These are phyloP conservation scores for Zygotorulaspora danielsina DNA, from an alignment of 805 yeast species.

Conservation along the genomic window DNA sequence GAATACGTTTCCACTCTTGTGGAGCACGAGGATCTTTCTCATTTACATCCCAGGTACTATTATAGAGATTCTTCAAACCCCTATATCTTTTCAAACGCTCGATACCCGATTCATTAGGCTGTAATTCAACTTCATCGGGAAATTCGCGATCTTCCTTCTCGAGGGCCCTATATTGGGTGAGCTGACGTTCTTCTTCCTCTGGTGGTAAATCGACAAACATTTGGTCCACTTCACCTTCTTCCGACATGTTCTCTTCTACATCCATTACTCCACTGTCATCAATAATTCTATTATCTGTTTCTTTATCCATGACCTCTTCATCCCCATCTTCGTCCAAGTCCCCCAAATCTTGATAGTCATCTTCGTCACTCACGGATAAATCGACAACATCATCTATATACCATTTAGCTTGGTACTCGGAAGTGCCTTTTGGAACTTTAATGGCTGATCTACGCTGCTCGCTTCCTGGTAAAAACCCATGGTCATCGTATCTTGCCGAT, in stretches of 20 bases:
- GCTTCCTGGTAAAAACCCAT: slow-evolving; percentile 38
- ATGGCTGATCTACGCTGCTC: slow-evolving; percentile 31
- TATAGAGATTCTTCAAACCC: slow-evolving; percentile 78
- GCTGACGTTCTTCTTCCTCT: slow-evolving; percentile 80
- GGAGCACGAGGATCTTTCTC: slow-evolving; percentile 78
- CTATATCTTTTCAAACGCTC: slow-evolving; percentile 75
- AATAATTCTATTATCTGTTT: slow-evolving; percentile 25
- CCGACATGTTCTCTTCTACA: slow-evolving; percentile 38
- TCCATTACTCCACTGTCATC: slow-evolving; percentile 34
- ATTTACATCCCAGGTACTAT: slow-evolving; percentile 82
- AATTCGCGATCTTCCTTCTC: slow-evolving; percentile 85
- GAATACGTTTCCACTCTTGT: slow-evolving; percentile 66
- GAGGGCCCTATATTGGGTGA: slow-evolving; percentile 58
- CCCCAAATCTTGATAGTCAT: slow-evolving; percentile 37
- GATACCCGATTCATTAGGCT: slow-evolving; percentile 68
- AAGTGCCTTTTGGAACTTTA: slow-evolving; percentile 68
- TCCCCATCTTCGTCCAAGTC: slow-evolving; percentile 26
- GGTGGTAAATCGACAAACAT: slow-evolving; percentile 67
- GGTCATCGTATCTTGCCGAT: slow-evolving; percentile 39
- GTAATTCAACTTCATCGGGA: slow-evolving; percentile 91
- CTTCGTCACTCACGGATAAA: slow-evolving; percentile 35
- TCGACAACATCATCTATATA: slow-evolving; percentile 53
- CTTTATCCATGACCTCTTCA: slow-evolving; percentile 27
- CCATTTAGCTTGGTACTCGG: slow-evolving; percentile 80
- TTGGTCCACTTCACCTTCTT: slow-evolving; percentile 46